Evolutionary conservation across 805 yeast species (phyloP), one percentile per base, ranked within the genome.

Genomic region (Candida nitratophila): DNA sequence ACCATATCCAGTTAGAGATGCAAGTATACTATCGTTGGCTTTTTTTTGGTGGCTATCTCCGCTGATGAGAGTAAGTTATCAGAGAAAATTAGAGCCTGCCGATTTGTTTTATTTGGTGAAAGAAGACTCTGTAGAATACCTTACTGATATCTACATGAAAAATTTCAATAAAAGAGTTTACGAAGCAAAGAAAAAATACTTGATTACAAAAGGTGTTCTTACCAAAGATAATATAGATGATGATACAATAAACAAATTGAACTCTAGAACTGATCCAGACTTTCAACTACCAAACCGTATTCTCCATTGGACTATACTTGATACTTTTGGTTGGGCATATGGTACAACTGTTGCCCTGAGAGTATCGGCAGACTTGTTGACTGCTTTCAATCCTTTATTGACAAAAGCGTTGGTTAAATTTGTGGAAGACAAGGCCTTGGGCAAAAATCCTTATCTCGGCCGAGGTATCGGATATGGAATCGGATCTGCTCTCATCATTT

Each of bases 391-490:
- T 24, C 95, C 96, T 1, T 68, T 87, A 52, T 54, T 87, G 4
- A 81, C 85, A 11, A 79, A 78, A 59, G 66, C 71, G 40, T 65
- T 87, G 45, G 81, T 86, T 45, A 68, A 69, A 39, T 85, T 76
- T 51, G 86, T 86, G 24, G 79, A 76, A 53, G 55, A 56, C 38
- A 71, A 73, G 45, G 69, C 69, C 7, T 60, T 66, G 26, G 73
- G 73, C 4, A 59, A 70, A 5, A 63, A 64, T 11, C 51, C 62
- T 22, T 59, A 67, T 10, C 63, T 67, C 43, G 85, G 81, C 32
- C 70, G 68, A 47, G 96, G 96, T 51, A 68, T 86, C 3, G 96
- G 93, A 9, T 85, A 77, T 54, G 79, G 90, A 6, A 63, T 89
- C 37, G 95, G 90, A n/a, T 70, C 82, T 12, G 74, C 81, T 39